Base-by-base conservation (phyloP, 2,329 filamentous ascomycete genomes). In the Colletotrichum aenigma region DNA sequence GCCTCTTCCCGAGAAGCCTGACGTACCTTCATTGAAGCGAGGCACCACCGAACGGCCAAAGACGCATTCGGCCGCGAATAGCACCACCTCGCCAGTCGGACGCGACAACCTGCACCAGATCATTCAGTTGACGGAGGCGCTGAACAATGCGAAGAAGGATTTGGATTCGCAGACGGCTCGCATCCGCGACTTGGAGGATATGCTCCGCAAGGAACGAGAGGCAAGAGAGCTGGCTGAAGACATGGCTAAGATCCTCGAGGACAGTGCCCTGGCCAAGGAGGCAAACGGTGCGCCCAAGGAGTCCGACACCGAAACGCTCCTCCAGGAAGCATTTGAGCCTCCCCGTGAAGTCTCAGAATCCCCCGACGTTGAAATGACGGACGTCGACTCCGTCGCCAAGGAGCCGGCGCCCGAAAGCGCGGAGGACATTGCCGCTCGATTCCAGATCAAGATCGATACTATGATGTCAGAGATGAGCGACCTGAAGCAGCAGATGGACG, bases 1-100 rank as follows among this genome's bases (percentile, higher is more conserved):
- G 79, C 96, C 96, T 16, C 88, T 98, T 7, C 96, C 96, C 1
- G 96, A 98, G 82, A 98, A 98, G 83, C 96, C 96, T 0, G 95
- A 98, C 84, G 91, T 90, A 0, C 91, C 93, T 1, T 91, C 95
- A 1, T 84, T 98, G 34, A 96, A 95, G 82, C 91, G 96, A 71
- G 90, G 89, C 6, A 92, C 94, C 30, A 96, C 94, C 0, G 95
- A 98, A 78, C 92, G 94, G 72, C 90, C 93, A 10, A 95, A 93
- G 81, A 86, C 89, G 1, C 84, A 86, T 36, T 64, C 68, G n/a
- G 60, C 68, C n/a, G 56, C 62, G 12, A 84, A 87, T 7, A 85
- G 86, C 21, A 90, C 85, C 79, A 85, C 86, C 4, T 94, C 92
- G 0, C 92, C 92, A 1, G 87, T 91, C 43, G 70, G 71, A 62